phyloP scores from a whole-genome alignment of 1,139 yeast species.

The Protomyces gravidus region DNA sequence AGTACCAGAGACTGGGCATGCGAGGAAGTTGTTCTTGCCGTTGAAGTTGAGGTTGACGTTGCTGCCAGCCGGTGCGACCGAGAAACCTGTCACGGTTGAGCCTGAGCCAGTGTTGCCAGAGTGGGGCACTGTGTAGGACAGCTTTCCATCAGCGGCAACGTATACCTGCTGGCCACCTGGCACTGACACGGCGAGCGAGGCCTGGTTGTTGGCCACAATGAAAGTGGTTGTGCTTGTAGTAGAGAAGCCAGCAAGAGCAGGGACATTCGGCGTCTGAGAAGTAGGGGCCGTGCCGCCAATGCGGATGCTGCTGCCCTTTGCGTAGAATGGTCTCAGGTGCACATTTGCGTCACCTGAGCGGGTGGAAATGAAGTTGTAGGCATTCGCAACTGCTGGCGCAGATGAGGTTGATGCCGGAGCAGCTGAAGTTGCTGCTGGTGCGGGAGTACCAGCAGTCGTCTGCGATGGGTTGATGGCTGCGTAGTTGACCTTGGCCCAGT shows the following conservation, averaged over 20 bases:
- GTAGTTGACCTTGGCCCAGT: neutral
- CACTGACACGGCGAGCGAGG: neutral
- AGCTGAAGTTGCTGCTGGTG: neutral
- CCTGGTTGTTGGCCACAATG: neutral
- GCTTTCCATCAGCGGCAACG: constrained; percentile 11
- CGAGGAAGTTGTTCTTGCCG: constrained; percentile 9
- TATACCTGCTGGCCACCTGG: constrained; percentile 22
- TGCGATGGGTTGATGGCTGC: neutral
- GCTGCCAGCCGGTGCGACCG: constrained; percentile 1
- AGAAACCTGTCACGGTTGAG: constrained; percentile 3
- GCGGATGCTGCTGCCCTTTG: constrained; percentile 3
- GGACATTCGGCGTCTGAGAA: constrained; percentile 5
- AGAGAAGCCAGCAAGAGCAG: constrained; percentile 4
- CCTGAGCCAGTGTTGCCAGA: constrained; percentile 10
- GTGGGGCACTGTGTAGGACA: constrained; percentile 15
- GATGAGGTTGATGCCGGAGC: constrained; percentile 1
- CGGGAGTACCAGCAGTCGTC: neutral
- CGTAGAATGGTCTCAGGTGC: constrained; percentile 5
- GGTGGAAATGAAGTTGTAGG: constrained; percentile 1
- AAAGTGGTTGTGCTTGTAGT: constrained; percentile 1
- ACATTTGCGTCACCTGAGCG: constrained; percentile 6
- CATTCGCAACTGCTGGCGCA: neutral
- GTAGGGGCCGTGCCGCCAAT: constrained; percentile 12
- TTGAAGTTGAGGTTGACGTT: neutral
- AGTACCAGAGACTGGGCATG: neutral